Base-by-base conservation (phyloP, 139 green algal genomes). In the Coccomyxa sp. region DNA sequence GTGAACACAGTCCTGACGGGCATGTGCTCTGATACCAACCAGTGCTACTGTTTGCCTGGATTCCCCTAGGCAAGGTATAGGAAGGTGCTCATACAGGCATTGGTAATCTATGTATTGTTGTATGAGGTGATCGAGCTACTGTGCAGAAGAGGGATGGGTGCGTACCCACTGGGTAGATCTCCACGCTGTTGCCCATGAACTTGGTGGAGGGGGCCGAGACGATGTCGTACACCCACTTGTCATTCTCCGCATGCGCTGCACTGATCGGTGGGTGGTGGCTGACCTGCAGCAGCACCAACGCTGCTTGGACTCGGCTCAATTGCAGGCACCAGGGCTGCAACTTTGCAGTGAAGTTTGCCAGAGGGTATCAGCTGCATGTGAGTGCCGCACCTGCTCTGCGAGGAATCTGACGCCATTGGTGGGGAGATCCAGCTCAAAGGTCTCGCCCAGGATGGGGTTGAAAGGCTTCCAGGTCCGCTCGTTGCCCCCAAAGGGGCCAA, bases 401-500 rank as follows among this genome's bases (percentile, higher is more conserved):
- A 99, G 71, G 80, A 94, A 98, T 29, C 82, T 79, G 7, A 96
- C 85, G 36, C 90, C 84, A 39, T 86, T 90, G 18, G 89, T 79
- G 18, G 29, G 29, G n/a, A 88, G 41, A 18, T 90, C 79, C 40
- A 95, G 76, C 89, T 99, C 92, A 85, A 96, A 99, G 0, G 96
- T 99, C 85, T 99, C 96, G 0, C 96, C 96, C 55, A 99, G 88
- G 73, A 99, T 97, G 40, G 96, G 96, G 87, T 99, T 99, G 91
- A 99, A 99, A 0, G 96, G 96, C 92, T 99, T 99, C 92, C 94
- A 99, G 16, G 95, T 91, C 27, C 96, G 89, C 87, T 98, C 93
- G 29, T 90, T 88, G 68, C 88, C 85, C 70, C 89, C 88, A 85
- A 98, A 99, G 0, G 92, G 90, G 7, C 93, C 94, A 74, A 99